These are phyloP conservation scores for Coemansia sp. DNA, from an alignment of 192 early-diverging fungal species.

Conservation along the genomic window DNA sequence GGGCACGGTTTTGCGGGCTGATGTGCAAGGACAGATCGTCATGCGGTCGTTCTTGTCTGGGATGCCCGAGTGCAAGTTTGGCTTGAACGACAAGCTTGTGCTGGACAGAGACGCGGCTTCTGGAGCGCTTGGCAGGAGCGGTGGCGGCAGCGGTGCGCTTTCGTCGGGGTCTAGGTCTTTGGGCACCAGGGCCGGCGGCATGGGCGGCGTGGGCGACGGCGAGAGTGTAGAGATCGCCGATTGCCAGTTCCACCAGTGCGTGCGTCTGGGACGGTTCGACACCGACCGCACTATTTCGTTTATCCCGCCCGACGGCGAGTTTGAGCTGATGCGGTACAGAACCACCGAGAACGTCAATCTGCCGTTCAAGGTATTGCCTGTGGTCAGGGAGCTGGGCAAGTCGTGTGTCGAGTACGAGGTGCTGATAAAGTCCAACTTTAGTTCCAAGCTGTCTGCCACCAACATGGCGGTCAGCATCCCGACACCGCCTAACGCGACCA, in stretches of 20 bases:
- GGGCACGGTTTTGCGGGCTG: conserved; percentile 83
- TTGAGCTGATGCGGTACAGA: conserved; percentile 95
- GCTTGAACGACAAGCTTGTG: conserved; percentile 92
- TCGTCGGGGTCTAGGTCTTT: neutral
- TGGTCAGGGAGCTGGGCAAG: conserved; percentile 82
- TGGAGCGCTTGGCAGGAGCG: conserved; percentile 10
- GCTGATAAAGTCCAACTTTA: conserved; percentile 85
- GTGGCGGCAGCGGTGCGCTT: neutral
- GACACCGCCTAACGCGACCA: conserved; percentile 87
- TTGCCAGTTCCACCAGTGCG: conserved; percentile 98
- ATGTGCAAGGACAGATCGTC: conserved; percentile 86
- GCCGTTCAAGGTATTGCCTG: conserved; percentile 93
- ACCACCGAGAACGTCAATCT: conserved; percentile 95
- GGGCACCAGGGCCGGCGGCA: conserved; percentile 22
- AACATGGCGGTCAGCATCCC: conserved; percentile 87
- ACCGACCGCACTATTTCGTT: conserved; percentile 93
- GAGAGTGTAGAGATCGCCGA: conserved; percentile 91
- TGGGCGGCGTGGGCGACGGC: conserved; percentile 31
- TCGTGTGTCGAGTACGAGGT: conserved; percentile 87
- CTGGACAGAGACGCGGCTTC: conserved; percentile 68
- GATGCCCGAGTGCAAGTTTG: conserved; percentile 97
- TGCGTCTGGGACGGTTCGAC: conserved; percentile 90
- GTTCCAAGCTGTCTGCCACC: conserved; percentile 83
- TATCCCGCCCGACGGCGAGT: conserved; percentile 96
- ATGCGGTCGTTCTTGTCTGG: conserved; percentile 97